Evolutionary conservation across 495 filamentous ascomycete genomes (phyloP), one percentile per base, ranked within the genome.

Genomic region (Stereocaulon alpinum): DNA sequence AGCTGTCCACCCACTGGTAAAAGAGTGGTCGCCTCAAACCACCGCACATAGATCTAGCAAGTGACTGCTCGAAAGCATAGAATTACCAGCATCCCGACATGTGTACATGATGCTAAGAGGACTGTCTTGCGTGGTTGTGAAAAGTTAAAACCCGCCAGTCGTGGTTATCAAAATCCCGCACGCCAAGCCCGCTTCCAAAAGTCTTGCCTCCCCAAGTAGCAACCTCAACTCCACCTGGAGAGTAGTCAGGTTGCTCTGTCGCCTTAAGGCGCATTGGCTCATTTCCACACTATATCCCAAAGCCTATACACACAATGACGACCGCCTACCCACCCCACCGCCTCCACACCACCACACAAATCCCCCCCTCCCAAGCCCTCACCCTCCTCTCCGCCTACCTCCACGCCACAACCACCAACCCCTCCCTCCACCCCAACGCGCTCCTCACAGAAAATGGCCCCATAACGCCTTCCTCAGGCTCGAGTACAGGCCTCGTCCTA

Each of bases 361-460:
- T 87, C 64, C 67, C 77, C 53, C 71, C 78, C 63, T 69, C 75
- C 34, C 65, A 70, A 18, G 83, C 86, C 14, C 80, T 80, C 54
- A 72, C 74, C 57, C 76, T 77, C 67, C 75, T 89, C 12, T 66
- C 76, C 30, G 70, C 75, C 59, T 88, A 85, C 74, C 77, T 89
- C 58, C 66, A 72, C 47, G 70, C 73, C 60, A 72, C 80, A 55
- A 69, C 70, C 66, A 77, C 74, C 29, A 74, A 80, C 61, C 75
- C 84, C n/a, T 75, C 83, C 44, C 78, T 86, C 18, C 84, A 86
- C 64, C 86, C 86, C 5, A 85, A 84, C 61, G 80, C 82, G 45
- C 73, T 77, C 57, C 79, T 89, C 66, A 80, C 74, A 49, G 76
- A 83, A 58, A 73, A 77, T 43, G 86, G 85, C 4, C 81, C 82